phyloP scores from a whole-genome alignment of 75 land plant species.

The Picea glauca region DNA sequence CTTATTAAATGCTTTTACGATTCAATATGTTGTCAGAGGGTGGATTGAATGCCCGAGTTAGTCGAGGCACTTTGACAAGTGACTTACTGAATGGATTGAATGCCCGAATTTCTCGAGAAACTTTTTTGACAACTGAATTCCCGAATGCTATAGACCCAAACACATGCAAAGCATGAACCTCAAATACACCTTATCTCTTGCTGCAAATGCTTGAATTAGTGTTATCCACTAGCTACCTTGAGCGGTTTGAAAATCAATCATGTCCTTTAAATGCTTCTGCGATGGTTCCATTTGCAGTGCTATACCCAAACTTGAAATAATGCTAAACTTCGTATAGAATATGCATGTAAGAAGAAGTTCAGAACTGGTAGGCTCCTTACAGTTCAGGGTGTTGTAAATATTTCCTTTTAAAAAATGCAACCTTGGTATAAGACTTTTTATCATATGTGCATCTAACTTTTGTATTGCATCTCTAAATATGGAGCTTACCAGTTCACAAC shows the following conservation, averaged over 20 bases:
- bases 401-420: constrained; percentile 48
- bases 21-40: too few species aligned
- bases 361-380: constrained; percentile 58
- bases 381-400: constrained; percentile 57
- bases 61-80: too few species aligned
- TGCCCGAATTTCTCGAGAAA: too few species aligned
- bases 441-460: not conserved
- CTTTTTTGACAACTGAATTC: too few species aligned
- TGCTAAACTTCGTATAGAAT: constrained; percentile 81
- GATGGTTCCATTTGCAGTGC: constrained; percentile 91
- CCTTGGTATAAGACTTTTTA: constrained; percentile 78
- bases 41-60: too few species aligned
- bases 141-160: too few species aligned
- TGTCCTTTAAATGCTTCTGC: constrained; percentile 80
- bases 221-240: constrained; percentile 79
- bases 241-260: constrained; percentile 15
- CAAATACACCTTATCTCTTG: constrained; percentile 48
- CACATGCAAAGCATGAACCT: too few species aligned
- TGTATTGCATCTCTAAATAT: too few species aligned
- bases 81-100: too few species aligned
- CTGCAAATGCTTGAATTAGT: constrained; percentile 76
- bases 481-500: too few species aligned
- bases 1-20: too few species aligned
- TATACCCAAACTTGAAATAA: constrained; percentile 81
- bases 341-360: constrained; percentile 78